Evolutionary conservation across 139 green algal species (phyloP).

Genomic region (Pleodorina starrii): DNA sequence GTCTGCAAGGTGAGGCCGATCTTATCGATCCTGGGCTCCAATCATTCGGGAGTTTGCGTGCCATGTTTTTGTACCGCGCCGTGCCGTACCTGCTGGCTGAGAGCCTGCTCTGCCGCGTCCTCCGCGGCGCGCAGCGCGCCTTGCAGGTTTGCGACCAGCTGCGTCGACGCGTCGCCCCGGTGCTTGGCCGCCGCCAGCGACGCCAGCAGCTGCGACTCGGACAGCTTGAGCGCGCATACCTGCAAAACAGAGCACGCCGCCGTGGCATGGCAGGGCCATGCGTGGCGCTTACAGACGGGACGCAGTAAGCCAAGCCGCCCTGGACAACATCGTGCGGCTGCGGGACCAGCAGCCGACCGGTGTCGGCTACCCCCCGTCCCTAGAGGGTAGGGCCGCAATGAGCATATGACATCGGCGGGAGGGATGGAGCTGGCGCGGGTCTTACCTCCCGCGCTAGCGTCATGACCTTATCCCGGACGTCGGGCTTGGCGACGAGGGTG

Average conservation of each 20-base stretch:
- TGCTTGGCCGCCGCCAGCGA: slow-evolving; percentile 63
- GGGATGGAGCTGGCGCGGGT: too few relatives aligned
- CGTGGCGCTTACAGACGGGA: too few relatives aligned
- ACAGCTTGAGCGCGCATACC: slow-evolving; percentile 75
- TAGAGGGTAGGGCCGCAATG: too few relatives aligned
- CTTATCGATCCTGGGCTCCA: too few relatives aligned
- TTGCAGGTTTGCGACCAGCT: slow-evolving; percentile 7
- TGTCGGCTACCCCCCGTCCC: too few relatives aligned
- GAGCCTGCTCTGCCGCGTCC: not conserved
- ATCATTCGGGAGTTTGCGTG: too few relatives aligned
- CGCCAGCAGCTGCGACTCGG: slow-evolving; percentile 65
- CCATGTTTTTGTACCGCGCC: too few relatives aligned
- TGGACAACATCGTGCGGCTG: too few relatives aligned
- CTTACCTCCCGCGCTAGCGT: slow-evolving; percentile 68
- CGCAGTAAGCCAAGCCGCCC: too few relatives aligned
- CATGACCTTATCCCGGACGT: slow-evolving; percentile 62
- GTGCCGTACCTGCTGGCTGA: not conserved
- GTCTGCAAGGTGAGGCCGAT: not conserved
- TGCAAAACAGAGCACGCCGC: slow-evolving; percentile 25
- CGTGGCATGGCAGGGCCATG: too few relatives aligned
- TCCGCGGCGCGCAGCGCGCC: not conserved
- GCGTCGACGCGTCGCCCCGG: slow-evolving; percentile 53
- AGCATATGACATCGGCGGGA: too few relatives aligned
- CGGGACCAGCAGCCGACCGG: too few relatives aligned
- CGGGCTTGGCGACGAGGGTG: slow-evolving; percentile 45